Evolutionary conservation across 208 protist species (phyloP), one percentile per base, ranked within the genome.

Genomic region (Wallacemonas sp.): DNA sequence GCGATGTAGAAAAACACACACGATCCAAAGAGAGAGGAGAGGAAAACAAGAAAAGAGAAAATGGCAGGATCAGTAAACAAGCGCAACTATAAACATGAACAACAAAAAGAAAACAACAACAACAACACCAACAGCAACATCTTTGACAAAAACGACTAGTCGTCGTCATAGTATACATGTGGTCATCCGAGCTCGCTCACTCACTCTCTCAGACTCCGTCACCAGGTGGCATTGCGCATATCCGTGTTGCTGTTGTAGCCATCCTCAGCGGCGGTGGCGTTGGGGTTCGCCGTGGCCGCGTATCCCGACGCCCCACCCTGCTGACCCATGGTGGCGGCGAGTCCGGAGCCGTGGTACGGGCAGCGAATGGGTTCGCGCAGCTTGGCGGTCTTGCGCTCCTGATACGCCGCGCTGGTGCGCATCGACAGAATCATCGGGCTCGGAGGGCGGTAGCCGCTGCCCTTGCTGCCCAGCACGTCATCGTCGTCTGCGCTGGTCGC

Each of bases 371-470:
- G 33, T 39, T 61, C 29, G 24, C 55, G 49, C 65, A 54, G 32
- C 29, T 56, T 61, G 23, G 36, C 39, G 21, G 29, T 41, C 27
- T 63, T 52, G 27, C 44, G 52, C 49, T 63, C 57, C 41, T 65
- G 60, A 38, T 73, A 73, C 2, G 76, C 78, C n/a, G 85, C 81
- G 48, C 68, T 88, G 72, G 88, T 88, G 57, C 89, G 89, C 65
- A 92, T 82, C 12, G 85, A 95, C 46, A 95, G 70, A 71, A 95
- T 87, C 83, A 95, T 89, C 47, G 89, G 89, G 32, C 84, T 90
- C 11, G 89, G 89, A 2, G 89, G 85, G 21, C 78, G 75, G 76
- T 90, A 95, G 12, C 73, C 81, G 17, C 78, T 81, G 19, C 81
- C 71, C 9, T 75, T 72, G 1, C 67, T 30, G 1, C 70, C 48